Conservation (phyloP, 23 red algal genomes). For the Gracilaria domingensis region DNA sequence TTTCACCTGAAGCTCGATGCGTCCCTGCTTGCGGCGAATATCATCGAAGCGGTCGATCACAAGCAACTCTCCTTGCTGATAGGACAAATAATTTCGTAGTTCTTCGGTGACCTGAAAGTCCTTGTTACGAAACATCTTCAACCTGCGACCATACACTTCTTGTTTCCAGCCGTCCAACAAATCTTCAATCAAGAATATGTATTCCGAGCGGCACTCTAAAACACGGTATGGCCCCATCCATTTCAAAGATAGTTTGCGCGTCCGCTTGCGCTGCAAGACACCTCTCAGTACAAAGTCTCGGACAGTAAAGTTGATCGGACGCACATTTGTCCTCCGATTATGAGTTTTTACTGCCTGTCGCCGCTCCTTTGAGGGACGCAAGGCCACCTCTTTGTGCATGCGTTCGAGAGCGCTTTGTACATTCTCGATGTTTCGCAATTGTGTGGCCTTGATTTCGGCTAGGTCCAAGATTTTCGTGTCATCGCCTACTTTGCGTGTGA, state of each 20-base stretch:
- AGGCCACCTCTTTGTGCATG: background rate
- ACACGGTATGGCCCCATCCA: slow-evolving; percentile 30
- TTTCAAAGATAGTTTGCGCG: background rate
- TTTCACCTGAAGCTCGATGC: background rate
- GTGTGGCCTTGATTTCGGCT: too few species aligned
- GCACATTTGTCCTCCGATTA: background rate
- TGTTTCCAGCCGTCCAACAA: too few species aligned
- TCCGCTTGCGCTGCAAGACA: background rate
- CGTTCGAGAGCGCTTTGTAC: too few species aligned
- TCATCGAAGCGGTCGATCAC: background rate
- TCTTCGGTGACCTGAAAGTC: background rate
- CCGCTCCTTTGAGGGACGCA: background rate
- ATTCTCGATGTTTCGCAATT: too few species aligned
- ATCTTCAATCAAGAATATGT: too few species aligned
- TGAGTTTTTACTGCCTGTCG: slow-evolving; percentile 1
- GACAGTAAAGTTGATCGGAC: background rate
- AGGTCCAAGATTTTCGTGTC: too few species aligned
- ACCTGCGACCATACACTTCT: background rate
- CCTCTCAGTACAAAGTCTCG: slow-evolving; percentile 15
- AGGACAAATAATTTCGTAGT: too few species aligned
- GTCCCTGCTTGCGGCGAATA: background rate
- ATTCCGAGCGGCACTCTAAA: too few species aligned
- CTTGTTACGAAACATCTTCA: background rate
- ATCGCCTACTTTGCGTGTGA: too few species aligned
- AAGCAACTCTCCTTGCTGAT: background rate